Evolutionary conservation across 2,329 filamentous ascomycete genomes (phyloP).

Genomic region (Davidsoniella neocaledoniae): DNA sequence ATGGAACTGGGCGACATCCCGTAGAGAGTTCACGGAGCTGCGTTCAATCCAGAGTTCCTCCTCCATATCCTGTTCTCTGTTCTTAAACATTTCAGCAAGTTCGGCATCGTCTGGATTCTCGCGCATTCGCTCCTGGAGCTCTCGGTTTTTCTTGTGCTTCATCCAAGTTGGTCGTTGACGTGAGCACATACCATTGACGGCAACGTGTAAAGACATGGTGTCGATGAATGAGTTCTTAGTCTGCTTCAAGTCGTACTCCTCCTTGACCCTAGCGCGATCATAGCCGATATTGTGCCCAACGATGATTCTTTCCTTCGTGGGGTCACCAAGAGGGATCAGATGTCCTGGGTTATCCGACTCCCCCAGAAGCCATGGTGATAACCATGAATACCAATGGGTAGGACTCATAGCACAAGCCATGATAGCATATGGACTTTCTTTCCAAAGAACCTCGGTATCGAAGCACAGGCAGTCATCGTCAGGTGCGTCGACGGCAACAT

Average conservation of each 20-base stretch:
- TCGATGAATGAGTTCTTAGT: slow-evolving; percentile 78
- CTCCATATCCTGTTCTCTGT: slow-evolving; percentile 60
- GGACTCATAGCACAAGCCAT: slow-evolving; percentile 92
- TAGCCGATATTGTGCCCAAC: slow-evolving; percentile 95
- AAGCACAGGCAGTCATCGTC: slow-evolving; percentile 75
- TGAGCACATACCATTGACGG: slow-evolving; percentile 98
- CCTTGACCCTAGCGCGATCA: slow-evolving; percentile 70
- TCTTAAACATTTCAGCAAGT: slow-evolving; percentile 52
- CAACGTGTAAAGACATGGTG: slow-evolving; percentile 95
- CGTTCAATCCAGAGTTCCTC: slow-evolving; percentile 91
- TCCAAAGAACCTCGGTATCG: slow-evolving; percentile 95
- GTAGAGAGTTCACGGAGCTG: slow-evolving; percentile 86
- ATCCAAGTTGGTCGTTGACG: slow-evolving; percentile 93
- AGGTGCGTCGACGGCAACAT: slow-evolving; percentile 55
- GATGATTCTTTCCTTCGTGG: slow-evolving; percentile 54
- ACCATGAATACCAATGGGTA: slow-evolving; percentile 90
- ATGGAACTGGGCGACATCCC: slow-evolving; percentile 93
- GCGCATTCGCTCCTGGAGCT: slow-evolving; percentile 64
- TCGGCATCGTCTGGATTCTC: slow-evolving; percentile 55
- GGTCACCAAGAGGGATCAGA: slow-evolving; percentile 73
- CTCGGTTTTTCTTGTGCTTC: slow-evolving; percentile 82
- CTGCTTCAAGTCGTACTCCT: slow-evolving; percentile 77
- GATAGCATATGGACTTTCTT: slow-evolving; percentile 77
- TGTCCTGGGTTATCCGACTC: slow-evolving; percentile 65
- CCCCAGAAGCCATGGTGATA: slow-evolving; percentile 85